phyloP scores from a whole-genome alignment of 2,329 filamentous ascomycete genomes.

The Plenodomus tracheiphilus region DNA sequence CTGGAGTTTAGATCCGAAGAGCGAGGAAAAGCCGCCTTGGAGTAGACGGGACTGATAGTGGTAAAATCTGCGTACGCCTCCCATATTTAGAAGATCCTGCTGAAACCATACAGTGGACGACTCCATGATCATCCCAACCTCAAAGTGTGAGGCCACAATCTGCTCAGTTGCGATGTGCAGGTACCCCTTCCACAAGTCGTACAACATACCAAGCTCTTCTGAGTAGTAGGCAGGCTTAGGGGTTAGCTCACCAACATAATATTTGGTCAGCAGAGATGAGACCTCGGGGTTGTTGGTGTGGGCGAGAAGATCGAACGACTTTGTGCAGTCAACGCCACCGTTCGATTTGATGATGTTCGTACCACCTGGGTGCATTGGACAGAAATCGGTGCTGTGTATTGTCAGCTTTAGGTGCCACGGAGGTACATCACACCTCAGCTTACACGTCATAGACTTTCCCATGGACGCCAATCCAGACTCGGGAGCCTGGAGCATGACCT shows the following conservation, averaged over 20 bases:
- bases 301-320: constrained; percentile 90
- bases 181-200: constrained; percentile 28
- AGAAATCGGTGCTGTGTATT: constrained; percentile 67
- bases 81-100: constrained; percentile 31
- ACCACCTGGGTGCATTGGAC: constrained; percentile 81
- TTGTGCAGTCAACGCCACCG: constrained; percentile 83
- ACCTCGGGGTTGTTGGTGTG: constrained; percentile 81
- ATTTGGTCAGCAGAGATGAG: constrained; percentile 42
- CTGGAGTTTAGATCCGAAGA: constrained; percentile 29
- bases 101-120: constrained; percentile 29
- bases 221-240: constrained; percentile 23
- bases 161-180: constrained; percentile 25
- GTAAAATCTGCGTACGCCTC: constrained; percentile 30
- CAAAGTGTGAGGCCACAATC: constrained; percentile 26
- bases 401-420: not conserved
- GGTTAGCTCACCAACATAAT: constrained; percentile 28
- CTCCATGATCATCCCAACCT: constrained; percentile 28
- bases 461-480: constrained; percentile 83
- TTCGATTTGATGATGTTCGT: constrained; percentile 82
- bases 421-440: not conserved
- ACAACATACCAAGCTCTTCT: constrained; percentile 27
- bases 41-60: constrained; percentile 30
- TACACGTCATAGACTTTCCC: constrained; percentile 82
- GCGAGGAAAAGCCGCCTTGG: constrained; percentile 23
- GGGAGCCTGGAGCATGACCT: constrained; percentile 38